Conservation (phyloP, 2,329 filamentous ascomycete genomes). For the Penicillium paneum region DNA sequence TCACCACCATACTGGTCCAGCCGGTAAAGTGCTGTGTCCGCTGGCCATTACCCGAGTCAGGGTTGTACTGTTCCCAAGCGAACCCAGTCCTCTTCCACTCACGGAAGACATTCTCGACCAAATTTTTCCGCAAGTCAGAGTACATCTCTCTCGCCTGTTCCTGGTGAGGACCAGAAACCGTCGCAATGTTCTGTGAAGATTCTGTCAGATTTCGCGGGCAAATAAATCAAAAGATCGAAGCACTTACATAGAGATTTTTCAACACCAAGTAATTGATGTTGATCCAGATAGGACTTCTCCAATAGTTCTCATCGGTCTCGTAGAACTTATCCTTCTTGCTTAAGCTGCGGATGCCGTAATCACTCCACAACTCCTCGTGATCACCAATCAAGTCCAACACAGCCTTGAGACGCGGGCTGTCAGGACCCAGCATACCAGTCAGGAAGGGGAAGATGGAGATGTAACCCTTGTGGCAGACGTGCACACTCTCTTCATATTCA, state of each 20-base stretch:
- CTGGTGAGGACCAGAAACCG: conserved; percentile 63
- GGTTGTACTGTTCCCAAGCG: conserved; percentile 98
- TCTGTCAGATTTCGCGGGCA: conserved; percentile 13
- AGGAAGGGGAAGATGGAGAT: conserved; percentile 91
- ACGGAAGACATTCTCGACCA: conserved; percentile 83
- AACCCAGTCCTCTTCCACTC: conserved; percentile 91
- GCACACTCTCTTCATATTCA: conserved; percentile 82
- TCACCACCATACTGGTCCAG: conserved; percentile 97
- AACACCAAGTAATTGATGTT: conserved; percentile 92
- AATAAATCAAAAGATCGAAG: conserved; percentile 3
- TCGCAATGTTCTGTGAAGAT: conserved; percentile 60
- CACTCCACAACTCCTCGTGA: conserved; percentile 83
- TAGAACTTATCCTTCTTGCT: conserved; percentile 81
- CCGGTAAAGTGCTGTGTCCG: conserved; percentile 96
- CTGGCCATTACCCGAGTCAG: conserved; percentile 88
- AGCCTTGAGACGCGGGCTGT: conserved; percentile 70
- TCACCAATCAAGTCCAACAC: conserved; percentile 75
- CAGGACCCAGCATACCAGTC: conserved; percentile 70
- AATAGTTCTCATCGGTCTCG: conserved; percentile 93
- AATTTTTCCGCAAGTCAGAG: conserved; percentile 70
- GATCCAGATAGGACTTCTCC: conserved; percentile 91
- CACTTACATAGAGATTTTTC: conserved; percentile 71
- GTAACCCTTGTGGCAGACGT: conserved; percentile 96
- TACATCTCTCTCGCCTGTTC: conserved; percentile 70
- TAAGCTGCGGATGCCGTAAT: conserved; percentile 82